These are phyloP conservation scores for Fusarium sp. DNA, from an alignment of 2,329 filamentous ascomycete genomes.

Conservation along the genomic window DNA sequence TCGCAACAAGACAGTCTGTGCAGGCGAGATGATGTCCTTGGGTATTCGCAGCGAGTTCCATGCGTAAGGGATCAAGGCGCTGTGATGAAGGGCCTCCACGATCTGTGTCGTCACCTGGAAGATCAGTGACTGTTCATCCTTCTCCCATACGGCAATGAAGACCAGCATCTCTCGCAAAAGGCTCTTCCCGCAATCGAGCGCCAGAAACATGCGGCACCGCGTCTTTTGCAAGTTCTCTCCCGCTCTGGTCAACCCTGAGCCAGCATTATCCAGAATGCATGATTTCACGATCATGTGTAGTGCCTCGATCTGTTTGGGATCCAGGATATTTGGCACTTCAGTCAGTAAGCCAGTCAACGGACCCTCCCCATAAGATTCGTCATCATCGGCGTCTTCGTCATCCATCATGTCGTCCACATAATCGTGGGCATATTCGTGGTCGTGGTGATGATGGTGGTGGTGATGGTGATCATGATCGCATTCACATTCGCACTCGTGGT, in stretches of 20 bases:
- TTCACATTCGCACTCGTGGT: constrained; percentile 48
- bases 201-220: constrained; percentile 89
- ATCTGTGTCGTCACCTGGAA: constrained; percentile 98
- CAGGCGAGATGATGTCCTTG: constrained; percentile 96
- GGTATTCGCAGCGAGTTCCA: constrained; percentile 93
- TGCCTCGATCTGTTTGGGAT: constrained; percentile 95
- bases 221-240: constrained; percentile 92
- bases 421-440: constrained; percentile 60
- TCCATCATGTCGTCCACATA: constrained; percentile 73
- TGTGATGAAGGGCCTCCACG: constrained; percentile 91
- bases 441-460: constrained; percentile 53
- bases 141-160: constrained; percentile 97
- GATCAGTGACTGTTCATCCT: constrained; percentile 92
- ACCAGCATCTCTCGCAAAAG: constrained; percentile 91
- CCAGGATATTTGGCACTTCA: constrained; percentile 93
- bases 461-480: constrained; percentile 42
- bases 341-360: constrained; percentile 88
- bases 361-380: constrained; percentile 85
- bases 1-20: constrained; percentile 93
- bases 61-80: constrained; percentile 89
- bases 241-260: constrained; percentile 75
- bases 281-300: constrained; percentile 98
- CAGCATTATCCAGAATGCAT: constrained; percentile 88
- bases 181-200: constrained; percentile 91
- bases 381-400: constrained; percentile 79